Evolutionary conservation across 129 eudicot genomes (phyloP), one percentile per base, ranked within the genome.

Genomic region (Dittrichia graveolens): DNA sequence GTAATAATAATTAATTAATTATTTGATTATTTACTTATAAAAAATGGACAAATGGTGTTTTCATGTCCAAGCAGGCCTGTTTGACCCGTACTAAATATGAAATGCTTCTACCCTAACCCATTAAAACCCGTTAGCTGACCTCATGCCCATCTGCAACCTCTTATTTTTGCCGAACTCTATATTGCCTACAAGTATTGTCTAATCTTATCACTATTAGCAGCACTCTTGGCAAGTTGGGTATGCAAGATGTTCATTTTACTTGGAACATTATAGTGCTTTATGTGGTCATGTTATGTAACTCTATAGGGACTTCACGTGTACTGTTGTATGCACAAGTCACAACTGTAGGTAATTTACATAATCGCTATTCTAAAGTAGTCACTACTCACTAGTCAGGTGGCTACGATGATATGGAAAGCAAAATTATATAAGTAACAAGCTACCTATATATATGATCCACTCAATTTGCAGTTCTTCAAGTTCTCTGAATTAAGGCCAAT

Each of bases 1-100:
- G 31, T n/a, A 35, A 48, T 34, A 31, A 67, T n/a, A n/a, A n/a
- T n/a, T n/a, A n/a, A n/a, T n/a, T 12, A 31, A 7, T 19, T 42
- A 34, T 8, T 71, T 39, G 55, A 55, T 24, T 24, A 53, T 13
- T 54, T 44, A 13, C 15, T 14, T 37, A 14, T n/a, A 54, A 68
- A 5, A 68, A 40, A 7, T 46, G 24, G 72, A 67, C 35, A 12
- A 67, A 66, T 13, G 18, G 72, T 13, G 37, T 24, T 45, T 42
- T 41, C 12, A 6, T 14, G 3, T 65, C 56, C n/a, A n/a, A 34
- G 46, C 34, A 6, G 44, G 7, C 44, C 59, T 34, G 19, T 34
- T 34, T 67, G 56, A 67, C 59, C 53, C 53, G 40, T 67, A 48
- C 59, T 35, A 13, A 48, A 67, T 41, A 16, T 15, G 46, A 38